These are phyloP conservation scores for Psilocybe tampanensis DNA, from an alignment of 768 basidiomycete genomes.

Conservation along the genomic window DNA sequence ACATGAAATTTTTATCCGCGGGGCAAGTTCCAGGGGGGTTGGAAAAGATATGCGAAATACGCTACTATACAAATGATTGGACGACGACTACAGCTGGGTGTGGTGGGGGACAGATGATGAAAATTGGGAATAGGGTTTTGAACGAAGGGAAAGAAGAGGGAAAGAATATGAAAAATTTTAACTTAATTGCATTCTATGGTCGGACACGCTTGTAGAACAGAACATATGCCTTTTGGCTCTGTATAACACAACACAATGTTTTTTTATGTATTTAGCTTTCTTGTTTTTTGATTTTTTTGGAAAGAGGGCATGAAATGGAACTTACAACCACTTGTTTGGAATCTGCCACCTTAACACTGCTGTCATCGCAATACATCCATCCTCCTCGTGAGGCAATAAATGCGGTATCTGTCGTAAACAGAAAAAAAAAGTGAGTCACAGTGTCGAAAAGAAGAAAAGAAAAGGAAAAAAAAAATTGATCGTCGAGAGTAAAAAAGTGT, in stretches of 20 bases:
- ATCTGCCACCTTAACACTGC: constrained; percentile 74
- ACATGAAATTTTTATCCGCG: constrained; percentile 40
- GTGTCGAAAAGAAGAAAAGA: not conserved
- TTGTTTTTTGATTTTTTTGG: not conserved
- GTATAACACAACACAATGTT: constrained; percentile 6
- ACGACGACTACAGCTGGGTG: not conserved
- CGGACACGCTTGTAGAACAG: constrained; percentile 76
- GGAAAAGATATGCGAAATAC: constrained; percentile 30
- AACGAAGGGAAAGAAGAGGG: constrained; percentile 4
- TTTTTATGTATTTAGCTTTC: constrained; percentile 11
- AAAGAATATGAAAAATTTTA: constrained; percentile 30
- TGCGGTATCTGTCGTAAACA: constrained; percentile 91
- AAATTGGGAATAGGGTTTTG: not conserved
- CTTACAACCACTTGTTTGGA: constrained; percentile 84
- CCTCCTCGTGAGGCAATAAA: constrained; percentile 84
- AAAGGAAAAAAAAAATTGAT: constrained; percentile 21
- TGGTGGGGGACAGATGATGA: constrained; percentile 3
- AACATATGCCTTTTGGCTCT: constrained; percentile 73
- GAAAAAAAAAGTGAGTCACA: constrained; percentile 5
- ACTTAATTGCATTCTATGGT: constrained; percentile 40
- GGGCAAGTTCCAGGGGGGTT: constrained; percentile 27
- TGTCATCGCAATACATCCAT: constrained; percentile 96
- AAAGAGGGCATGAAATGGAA: constrained; percentile 9
- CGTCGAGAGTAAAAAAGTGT: not conserved
- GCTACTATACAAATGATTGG: constrained; percentile 34